phyloP scores from a whole-genome alignment of 2,329 filamentous ascomycete genomes.

The Trichophyton equinum region DNA sequence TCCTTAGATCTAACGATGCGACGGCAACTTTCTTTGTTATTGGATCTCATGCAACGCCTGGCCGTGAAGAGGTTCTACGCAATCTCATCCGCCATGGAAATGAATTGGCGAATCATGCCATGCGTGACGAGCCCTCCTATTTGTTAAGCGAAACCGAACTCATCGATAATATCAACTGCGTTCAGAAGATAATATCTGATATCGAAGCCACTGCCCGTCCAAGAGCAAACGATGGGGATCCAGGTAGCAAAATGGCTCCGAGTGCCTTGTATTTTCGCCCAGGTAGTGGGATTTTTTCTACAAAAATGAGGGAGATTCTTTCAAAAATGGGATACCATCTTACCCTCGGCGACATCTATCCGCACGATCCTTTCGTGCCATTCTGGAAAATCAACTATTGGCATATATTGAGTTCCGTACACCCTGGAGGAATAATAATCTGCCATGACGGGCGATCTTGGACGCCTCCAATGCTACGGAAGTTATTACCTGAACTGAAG shows the following conservation, averaged over 20 bases:
- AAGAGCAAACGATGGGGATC: slow-evolving; percentile 24
- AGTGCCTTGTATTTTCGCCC: slow-evolving; percentile 58
- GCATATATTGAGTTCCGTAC: slow-evolving; percentile 69
- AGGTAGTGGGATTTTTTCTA: slow-evolving; percentile 71
- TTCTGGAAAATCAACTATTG: slow-evolving; percentile 57
- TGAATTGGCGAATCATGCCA: slow-evolving; percentile 77
- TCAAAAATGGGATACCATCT: slow-evolving; percentile 53
- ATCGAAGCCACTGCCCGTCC: slow-evolving; percentile 27
- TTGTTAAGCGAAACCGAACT: slow-evolving; percentile 49
- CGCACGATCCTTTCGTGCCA: slow-evolving; percentile 77
- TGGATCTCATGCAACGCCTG: slow-evolving; percentile 55
- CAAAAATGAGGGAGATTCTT: slow-evolving; percentile 51
- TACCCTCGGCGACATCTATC: slow-evolving; percentile 75
- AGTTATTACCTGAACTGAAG: slow-evolving; percentile 59
- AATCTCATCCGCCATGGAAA: slow-evolving; percentile 50
- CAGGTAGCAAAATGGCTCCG: slow-evolving; percentile 22
- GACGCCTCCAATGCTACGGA: slow-evolving; percentile 66
- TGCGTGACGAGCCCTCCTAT: slow-evolving; percentile 69
- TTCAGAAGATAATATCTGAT: slow-evolving; percentile 46
- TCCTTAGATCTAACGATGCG: slow-evolving; percentile 54
- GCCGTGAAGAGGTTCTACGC: slow-evolving; percentile 34
- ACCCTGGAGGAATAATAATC: slow-evolving; percentile 66
- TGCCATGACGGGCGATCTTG: slow-evolving; percentile 77
- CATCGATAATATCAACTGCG: slow-evolving; percentile 48
- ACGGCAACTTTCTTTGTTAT: slow-evolving; percentile 84